Base-by-base conservation (phyloP, 2,329 filamentous ascomycete genomes). In the Hymenoscyphus salicellus region DNA sequence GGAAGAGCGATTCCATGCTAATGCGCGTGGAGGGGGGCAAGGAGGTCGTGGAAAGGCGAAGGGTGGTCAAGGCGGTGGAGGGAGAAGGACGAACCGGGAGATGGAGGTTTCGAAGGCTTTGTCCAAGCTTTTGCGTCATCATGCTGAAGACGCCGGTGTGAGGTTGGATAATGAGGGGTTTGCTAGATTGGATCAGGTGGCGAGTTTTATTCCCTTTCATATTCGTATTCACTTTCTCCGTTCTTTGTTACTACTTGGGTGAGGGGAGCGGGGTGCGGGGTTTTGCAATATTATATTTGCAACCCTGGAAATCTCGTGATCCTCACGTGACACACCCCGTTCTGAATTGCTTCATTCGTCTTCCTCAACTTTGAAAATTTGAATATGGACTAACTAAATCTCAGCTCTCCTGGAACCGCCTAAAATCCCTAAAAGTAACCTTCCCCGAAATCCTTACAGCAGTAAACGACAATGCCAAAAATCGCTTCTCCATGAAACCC, bases 391-490 rank as follows among this genome's bases (percentile, higher is more conserved):
- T 64, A 23, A 63, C 32, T 14, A 46, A 14, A 20, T 16, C n/a
- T 43, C 49, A 77, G 74, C 70, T 76, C 65, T 63, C 72, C 71
- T 76, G 75, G 76, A 63, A 74, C 69, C 71, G 77, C 72, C 65
- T 97, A 62, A 86, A 85, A 68, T 86, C 85, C 3, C 82, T 96
- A 10, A 83, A 90, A 66, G 85, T 90, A n/a, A 90, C 89, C 0
- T 84, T 97, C 64, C 79, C 82, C 2, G 94, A 97, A 70, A 82
- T 99, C 68, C 81, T 85, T 62, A 76, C 82, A 10, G 83, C 89
- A 17, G 93, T 97, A 14, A 77, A 81, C 16, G 84, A 84, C 58
- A 96, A 92, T 74, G 91, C 94, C 73, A 99, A 99, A 80, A 90
- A 97, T 77, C 90, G 95, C 46, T 99, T 96, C 80, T 86, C 88